These are phyloP conservation scores for Fusarium solani-melongenae DNA, from an alignment of 2,329 filamentous ascomycete species.

Conservation along the genomic window DNA sequence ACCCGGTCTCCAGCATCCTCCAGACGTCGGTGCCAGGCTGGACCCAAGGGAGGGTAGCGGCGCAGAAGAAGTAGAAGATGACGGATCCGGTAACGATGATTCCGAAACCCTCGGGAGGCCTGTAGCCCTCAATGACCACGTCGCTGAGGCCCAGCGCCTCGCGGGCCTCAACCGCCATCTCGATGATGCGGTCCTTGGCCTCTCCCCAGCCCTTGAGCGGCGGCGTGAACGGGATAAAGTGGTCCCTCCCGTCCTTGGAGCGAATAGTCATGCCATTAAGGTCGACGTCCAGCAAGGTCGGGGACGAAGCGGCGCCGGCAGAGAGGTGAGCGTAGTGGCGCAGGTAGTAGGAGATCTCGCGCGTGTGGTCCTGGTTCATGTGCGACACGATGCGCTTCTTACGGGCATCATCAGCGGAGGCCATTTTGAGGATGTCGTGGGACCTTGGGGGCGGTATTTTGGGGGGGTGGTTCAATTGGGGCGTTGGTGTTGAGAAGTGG, in stretches of 20 bases:
- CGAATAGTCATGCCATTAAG: conserved; percentile 72
- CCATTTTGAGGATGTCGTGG: conserved; percentile 28
- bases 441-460: background rate
- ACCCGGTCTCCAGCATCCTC: conserved; percentile 59
- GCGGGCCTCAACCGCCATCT: conserved; percentile 72
- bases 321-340: conserved; percentile 74
- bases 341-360: conserved; percentile 82
- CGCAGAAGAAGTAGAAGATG: conserved; percentile 63
- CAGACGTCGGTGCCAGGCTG: conserved; percentile 62
- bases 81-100: conserved; percentile 66
- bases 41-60: conserved; percentile 61
- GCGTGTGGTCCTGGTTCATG: conserved; percentile 87
- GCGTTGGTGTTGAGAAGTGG: background rate
- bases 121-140: conserved; percentile 55
- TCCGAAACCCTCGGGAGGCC: conserved; percentile 57
- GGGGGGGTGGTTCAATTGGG: background rate
- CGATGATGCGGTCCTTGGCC: conserved; percentile 75
- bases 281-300: conserved; percentile 73
- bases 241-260: conserved; percentile 56
- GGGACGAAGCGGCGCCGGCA: conserved; percentile 63
- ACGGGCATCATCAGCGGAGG: conserved; percentile 43
- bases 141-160: conserved; percentile 68
- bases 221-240: conserved; percentile 73
- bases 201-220: conserved; percentile 76
- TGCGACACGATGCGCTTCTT: conserved; percentile 70